These are phyloP conservation scores for Aeschynomene evenia DNA, from an alignment of 306 rosid genomes.

Conservation along the genomic window DNA sequence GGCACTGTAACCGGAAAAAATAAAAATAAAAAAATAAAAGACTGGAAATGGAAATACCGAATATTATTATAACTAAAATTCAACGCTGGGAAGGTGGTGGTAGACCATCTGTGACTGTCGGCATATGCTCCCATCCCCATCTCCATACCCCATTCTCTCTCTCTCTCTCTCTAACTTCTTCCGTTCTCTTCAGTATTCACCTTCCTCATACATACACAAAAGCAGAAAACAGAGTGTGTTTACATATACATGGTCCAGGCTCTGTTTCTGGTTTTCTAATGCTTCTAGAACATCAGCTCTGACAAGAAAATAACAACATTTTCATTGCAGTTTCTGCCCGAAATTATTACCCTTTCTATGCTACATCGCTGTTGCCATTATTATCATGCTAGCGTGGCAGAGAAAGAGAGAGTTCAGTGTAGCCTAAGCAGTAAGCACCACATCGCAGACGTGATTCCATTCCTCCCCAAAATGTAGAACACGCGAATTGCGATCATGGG, in stretches of 20 bases:
- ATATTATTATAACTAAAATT: background rate
- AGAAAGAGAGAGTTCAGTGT: constrained; percentile 20
- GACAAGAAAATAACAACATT: background rate
- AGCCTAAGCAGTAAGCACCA: constrained; percentile 14
- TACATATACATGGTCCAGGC: background rate
- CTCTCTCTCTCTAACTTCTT: constrained; percentile 2
- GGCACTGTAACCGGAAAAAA: too few relatives aligned
- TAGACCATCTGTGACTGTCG: constrained; percentile 27
- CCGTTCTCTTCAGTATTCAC: background rate
- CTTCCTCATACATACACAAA: background rate
- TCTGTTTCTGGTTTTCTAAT: background rate
- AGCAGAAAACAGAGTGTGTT: background rate
- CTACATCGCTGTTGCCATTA: background rate
- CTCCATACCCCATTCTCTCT: background rate
- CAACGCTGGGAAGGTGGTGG: background rate
- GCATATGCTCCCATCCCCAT: background rate
- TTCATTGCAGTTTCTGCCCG: constrained; percentile 17
- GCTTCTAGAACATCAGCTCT: background rate
- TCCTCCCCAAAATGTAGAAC: constrained; percentile 20
- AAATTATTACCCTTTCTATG: background rate
- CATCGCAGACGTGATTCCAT: constrained; percentile 19
- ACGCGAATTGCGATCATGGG: background rate
- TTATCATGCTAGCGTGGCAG: background rate
- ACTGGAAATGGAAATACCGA: background rate
- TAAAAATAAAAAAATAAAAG: background rate